Percentiles rank a stretch among this genome's conserved stretches.
phyloP scores from a whole-genome alignment of 352 stramenopile genomes.

The Phytophthora quininea region DNA sequence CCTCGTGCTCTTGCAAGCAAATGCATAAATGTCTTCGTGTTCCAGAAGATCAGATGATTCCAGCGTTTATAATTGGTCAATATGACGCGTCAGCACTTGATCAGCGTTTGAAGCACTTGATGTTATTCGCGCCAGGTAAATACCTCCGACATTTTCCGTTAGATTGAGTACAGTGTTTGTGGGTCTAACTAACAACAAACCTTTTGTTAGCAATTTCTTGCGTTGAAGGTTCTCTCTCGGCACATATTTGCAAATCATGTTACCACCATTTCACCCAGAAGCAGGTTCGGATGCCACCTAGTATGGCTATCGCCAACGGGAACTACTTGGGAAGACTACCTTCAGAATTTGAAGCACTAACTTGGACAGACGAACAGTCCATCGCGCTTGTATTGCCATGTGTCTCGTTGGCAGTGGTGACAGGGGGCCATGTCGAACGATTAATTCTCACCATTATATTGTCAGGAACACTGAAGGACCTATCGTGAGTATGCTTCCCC shows the following conservation, averaged over 20 bases:
- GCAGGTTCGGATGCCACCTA: background rate
- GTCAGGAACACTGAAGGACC: background rate
- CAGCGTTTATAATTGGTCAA: background rate
- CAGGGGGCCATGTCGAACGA: background rate
- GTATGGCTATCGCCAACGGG: constrained; percentile 1
- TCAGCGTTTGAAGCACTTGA: background rate
- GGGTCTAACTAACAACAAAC: too few species aligned
- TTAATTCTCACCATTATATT: constrained; percentile 1
- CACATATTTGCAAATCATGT: background rate
- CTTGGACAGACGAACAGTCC: constrained; percentile 1
- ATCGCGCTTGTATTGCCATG: constrained; percentile 1
- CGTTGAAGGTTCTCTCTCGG: background rate
- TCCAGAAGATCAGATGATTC: background rate
- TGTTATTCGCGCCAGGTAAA: background rate
- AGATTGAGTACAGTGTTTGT: too few species aligned
- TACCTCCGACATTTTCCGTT: too few species aligned
- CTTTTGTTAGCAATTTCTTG: background rate
- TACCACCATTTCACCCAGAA: background rate
- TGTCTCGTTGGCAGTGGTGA: background rate
- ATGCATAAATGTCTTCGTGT: background rate
- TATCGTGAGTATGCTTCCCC: constrained; percentile 1
- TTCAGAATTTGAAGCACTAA: background rate
- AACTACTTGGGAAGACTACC: background rate
- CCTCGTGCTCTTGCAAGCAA: background rate
- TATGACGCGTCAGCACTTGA: background rate